Conservation (phyloP, 2,329 filamentous ascomycete species). For the Pseudocercospora macadamiae region DNA sequence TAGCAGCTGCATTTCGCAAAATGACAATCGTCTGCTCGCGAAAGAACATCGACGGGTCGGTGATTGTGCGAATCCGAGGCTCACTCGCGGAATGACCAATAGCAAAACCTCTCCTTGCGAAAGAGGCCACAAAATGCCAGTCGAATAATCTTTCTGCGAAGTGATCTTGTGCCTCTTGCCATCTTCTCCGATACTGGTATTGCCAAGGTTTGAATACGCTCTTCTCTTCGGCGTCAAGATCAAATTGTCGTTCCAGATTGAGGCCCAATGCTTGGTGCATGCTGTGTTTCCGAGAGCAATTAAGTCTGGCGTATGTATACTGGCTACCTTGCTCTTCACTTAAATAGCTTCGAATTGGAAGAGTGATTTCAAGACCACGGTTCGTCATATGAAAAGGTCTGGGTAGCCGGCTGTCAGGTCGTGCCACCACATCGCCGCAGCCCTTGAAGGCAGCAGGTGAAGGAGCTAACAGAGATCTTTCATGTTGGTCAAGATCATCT, state of each 20-base stretch:
- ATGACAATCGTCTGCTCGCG: conserved; percentile 2
- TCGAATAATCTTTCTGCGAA: conserved; percentile 1
- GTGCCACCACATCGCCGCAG: not conserved
- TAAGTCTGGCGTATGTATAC: not conserved
- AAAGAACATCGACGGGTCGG: not conserved
- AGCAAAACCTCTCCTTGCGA: not conserved
- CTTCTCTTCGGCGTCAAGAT: not conserved
- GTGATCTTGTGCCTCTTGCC: not conserved
- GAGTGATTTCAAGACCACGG: conserved; percentile 3
- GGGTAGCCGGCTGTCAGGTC: not conserved
- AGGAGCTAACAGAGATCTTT: not conserved
- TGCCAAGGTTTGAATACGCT: conserved; percentile 1
- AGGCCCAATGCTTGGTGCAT: not conserved
- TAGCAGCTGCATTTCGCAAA: not conserved
- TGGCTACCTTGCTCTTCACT: not conserved
- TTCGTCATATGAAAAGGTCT: conserved; percentile 2
- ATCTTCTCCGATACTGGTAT: not conserved
- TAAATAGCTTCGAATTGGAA: not conserved
- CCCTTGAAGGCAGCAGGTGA: not conserved
- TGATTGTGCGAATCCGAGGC: not conserved
- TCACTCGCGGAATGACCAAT: not conserved
- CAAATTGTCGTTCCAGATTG: conserved; percentile 3
- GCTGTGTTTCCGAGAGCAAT: not conserved
- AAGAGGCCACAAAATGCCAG: not conserved
- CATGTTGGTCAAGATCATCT: not conserved